These are phyloP conservation scores for Gossypium longicalyx DNA, from an alignment of 345 rosid genomes.

Conservation along the genomic window DNA sequence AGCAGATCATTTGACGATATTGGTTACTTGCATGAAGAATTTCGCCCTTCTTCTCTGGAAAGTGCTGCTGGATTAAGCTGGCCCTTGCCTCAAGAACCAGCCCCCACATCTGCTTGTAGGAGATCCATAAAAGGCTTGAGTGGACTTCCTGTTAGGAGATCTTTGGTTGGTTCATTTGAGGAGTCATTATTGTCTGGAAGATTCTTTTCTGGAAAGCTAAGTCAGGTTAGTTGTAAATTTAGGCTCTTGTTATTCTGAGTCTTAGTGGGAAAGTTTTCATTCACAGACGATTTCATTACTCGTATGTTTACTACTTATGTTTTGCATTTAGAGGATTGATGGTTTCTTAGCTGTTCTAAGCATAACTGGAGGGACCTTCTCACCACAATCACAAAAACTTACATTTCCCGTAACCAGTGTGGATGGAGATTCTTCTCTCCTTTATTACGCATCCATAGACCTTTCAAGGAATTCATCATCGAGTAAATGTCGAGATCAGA, in stretches of 20 bases:
- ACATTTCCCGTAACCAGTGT: constrained; percentile 88
- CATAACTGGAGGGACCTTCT: constrained; percentile 82
- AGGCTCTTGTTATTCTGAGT: neutral
- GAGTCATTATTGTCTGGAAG: constrained; percentile 90
- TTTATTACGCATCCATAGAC: constrained; percentile 82
- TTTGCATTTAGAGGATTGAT: constrained; percentile 55
- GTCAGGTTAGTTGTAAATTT: constrained; percentile 49
- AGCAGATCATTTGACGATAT: constrained; percentile 58
- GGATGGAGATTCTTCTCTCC: constrained; percentile 75
- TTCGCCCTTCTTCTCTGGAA: constrained; percentile 53
- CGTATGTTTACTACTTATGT: constrained; percentile 20
- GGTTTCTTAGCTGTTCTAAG: constrained; percentile 96
- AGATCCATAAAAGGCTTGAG: constrained; percentile 61
- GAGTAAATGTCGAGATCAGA: constrained; percentile 51
- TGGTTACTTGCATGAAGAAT: constrained; percentile 44
- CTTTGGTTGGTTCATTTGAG: constrained; percentile 97
- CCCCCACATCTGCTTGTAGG: constrained; percentile 40
- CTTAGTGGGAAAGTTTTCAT: neutral
- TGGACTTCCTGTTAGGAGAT: constrained; percentile 70
- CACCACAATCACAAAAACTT: constrained; percentile 84
- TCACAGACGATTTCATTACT: neutral
- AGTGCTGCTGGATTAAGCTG: constrained; percentile 31
- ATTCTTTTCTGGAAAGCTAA: constrained; percentile 52
- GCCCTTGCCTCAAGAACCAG: constrained; percentile 39
- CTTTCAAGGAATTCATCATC: constrained; percentile 53